Conservation (phyloP, 805 yeast species). For the Candida wancherniae region DNA sequence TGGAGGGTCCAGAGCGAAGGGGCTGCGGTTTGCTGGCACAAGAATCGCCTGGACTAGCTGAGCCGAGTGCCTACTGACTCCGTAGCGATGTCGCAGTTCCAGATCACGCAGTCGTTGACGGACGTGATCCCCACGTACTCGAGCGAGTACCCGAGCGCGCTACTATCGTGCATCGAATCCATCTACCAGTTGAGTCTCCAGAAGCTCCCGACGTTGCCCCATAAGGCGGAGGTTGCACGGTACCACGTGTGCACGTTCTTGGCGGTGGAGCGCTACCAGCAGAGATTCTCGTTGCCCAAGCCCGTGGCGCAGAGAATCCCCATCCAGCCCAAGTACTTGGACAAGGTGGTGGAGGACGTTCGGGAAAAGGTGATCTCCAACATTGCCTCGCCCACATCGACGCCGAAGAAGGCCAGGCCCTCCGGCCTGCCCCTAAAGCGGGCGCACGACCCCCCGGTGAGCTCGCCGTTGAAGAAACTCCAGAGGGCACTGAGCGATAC, state of each 20-base stretch:
- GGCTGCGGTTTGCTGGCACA: no score
- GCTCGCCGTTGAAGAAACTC: slow-evolving; percentile 36
- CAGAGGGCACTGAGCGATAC: slow-evolving; percentile 20
- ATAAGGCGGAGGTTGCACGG: slow-evolving; percentile 58
- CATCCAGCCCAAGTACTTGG: slow-evolving; percentile 43
- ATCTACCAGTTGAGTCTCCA: slow-evolving; percentile 51
- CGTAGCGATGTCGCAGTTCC: slow-evolving; percentile 18
- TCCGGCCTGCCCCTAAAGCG: slow-evolving; percentile 17
- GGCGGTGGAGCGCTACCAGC: slow-evolving; percentile 48
- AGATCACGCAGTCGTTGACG: slow-evolving; percentile 31
- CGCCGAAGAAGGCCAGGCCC: slow-evolving; percentile 14
- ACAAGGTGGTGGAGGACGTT: slow-evolving; percentile 43
- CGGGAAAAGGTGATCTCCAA: slow-evolving; percentile 34
- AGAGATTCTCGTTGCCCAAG: slow-evolving; percentile 41
- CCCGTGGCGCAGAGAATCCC: slow-evolving; percentile 55
- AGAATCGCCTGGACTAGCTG: no score
- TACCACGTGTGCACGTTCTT: slow-evolving; percentile 63
- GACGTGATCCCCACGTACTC: slow-evolving; percentile 47
- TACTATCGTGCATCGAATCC: slow-evolving; percentile 39
- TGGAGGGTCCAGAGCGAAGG: no score
- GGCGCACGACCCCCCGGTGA: slow-evolving; percentile 27
- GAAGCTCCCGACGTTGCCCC: slow-evolving; percentile 44
- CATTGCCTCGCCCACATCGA: slow-evolving; percentile 18
- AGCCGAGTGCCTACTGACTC: no score
- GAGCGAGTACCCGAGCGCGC: slow-evolving; percentile 39